A percentile compares a stretch with the other conserved stretches of the same genome.
Evolutionary conservation across 805 yeast species (phyloP).

Genomic region (Starmerella floris): DNA sequence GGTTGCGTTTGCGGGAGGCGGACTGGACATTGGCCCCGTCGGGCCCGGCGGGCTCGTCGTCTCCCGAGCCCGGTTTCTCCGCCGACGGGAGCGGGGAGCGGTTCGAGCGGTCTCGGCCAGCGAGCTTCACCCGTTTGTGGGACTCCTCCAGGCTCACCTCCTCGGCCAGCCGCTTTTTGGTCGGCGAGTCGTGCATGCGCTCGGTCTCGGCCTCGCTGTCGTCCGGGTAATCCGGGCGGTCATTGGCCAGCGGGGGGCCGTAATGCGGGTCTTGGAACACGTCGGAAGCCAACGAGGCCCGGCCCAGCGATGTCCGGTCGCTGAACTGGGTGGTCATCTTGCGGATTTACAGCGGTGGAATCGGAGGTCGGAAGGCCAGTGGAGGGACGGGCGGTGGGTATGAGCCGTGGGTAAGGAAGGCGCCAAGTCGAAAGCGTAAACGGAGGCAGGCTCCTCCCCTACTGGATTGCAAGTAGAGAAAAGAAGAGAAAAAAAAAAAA

Average conservation of each 20-base stretch:
- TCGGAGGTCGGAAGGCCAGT: too few relatives aligned
- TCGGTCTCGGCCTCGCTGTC: conserved; percentile 88
- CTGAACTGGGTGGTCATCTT: background rate
- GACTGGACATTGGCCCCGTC: background rate
- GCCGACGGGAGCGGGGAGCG: background rate
- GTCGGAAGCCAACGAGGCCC: background rate
- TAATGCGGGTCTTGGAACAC: background rate
- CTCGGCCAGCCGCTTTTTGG: conserved; percentile 13
- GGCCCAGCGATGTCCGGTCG: background rate
- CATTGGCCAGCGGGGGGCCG: background rate
- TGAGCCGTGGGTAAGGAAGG: too few relatives aligned
- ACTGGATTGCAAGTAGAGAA: too few relatives aligned
- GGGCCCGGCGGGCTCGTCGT: background rate
- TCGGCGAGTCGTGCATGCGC: conserved; percentile 48
- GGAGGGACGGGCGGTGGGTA: too few relatives aligned
- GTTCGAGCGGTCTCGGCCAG: background rate
- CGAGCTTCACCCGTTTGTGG: background rate
- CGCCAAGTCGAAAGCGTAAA: too few relatives aligned
- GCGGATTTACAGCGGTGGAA: too few relatives aligned
- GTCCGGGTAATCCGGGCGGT: conserved; percentile 1
- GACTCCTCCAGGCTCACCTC: background rate
- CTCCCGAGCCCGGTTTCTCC: background rate
- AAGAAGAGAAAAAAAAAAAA: too few relatives aligned
- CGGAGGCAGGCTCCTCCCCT: too few relatives aligned
- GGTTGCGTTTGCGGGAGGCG: background rate